phyloP scores from a whole-genome alignment of 495 filamentous ascomycete species.

The Aspergillus affinis region DNA sequence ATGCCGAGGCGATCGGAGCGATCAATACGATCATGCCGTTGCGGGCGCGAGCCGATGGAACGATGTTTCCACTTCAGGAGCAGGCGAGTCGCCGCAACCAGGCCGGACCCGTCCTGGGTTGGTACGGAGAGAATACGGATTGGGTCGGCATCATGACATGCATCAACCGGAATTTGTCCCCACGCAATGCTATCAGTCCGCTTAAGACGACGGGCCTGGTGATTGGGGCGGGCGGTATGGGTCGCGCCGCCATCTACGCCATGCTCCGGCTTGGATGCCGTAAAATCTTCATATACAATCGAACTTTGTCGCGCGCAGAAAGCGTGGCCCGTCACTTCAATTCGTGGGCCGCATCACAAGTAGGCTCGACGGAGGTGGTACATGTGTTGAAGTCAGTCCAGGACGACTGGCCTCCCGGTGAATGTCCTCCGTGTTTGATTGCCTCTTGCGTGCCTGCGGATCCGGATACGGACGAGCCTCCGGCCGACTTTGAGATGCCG shows the following conservation, averaged over 20 bases:
- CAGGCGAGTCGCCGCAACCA: slow-evolving; percentile 65
- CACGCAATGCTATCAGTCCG: slow-evolving; percentile 72
- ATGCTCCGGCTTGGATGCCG: slow-evolving; percentile 75
- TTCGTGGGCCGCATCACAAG: slow-evolving; percentile 49
- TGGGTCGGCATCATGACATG: slow-evolving; percentile 75
- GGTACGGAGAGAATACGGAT: slow-evolving; percentile 85
- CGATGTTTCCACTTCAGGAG: slow-evolving; percentile 61
- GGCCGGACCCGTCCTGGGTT: slow-evolving; percentile 61
- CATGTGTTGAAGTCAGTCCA: slow-evolving; percentile 58
- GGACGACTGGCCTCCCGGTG: slow-evolving; percentile 64
- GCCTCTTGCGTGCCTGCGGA: slow-evolving; percentile 74
- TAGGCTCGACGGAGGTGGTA: slow-evolving; percentile 51
- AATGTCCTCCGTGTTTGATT: slow-evolving; percentile 69
- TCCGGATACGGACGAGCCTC: slow-evolving; percentile 58
- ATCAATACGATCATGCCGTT: slow-evolving; percentile 82
- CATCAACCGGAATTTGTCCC: slow-evolving; percentile 72
- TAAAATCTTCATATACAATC: slow-evolving; percentile 77
- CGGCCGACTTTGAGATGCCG: slow-evolving; percentile 75
- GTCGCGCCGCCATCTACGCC: slow-evolving; percentile 74
- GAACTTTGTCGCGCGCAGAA: slow-evolving; percentile 60
- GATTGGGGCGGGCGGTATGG: slow-evolving; percentile 81
- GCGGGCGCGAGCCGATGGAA: slow-evolving; percentile 58
- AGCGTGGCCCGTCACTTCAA: slow-evolving; percentile 75
- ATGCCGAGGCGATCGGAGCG: slow-evolving; percentile 77
- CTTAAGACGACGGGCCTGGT: slow-evolving; percentile 67